Evolutionary conservation across 495 filamentous ascomycete genomes (phyloP).

Genomic region (Barbatosphaeria neglecta): DNA sequence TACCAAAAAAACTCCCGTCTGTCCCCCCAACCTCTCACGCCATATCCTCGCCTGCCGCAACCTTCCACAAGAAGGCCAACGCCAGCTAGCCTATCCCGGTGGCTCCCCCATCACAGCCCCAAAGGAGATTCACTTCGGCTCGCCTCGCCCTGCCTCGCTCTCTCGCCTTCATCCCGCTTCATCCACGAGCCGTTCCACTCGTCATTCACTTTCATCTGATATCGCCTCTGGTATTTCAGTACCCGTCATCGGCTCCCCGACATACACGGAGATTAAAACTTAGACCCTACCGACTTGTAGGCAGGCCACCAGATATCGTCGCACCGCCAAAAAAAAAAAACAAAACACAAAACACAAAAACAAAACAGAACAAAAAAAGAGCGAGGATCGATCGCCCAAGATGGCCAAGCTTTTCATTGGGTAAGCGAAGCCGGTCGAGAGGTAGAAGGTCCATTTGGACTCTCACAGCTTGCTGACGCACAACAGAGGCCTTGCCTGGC

Average conservation of each 20-base stretch:
- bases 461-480: conserved; percentile 5
- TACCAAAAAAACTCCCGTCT: background rate
- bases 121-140: too few relatives aligned
- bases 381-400: conserved; percentile 10
- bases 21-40: background rate
- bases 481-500: conserved; percentile 87
- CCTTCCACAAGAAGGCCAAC: too few relatives aligned
- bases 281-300: too few relatives aligned
- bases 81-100: too few relatives aligned
- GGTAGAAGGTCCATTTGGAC: background rate
- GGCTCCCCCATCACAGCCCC: too few relatives aligned
- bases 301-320: background rate
- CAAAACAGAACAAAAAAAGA: background rate
- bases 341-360: background rate
- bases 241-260: too few relatives aligned
- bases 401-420: conserved; percentile 92
- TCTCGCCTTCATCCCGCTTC: too few relatives aligned
- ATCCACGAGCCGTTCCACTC: too few relatives aligned
- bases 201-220: too few relatives aligned
- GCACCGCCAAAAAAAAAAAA: background rate
- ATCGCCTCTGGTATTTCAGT: too few relatives aligned
- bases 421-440: conserved; percentile 35
- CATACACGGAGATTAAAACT: too few relatives aligned
- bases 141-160: too few relatives aligned
- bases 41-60: background rate